phyloP scores from a whole-genome alignment of 2,329 filamentous ascomycete genomes.

The Phyllosticta ampelicida region DNA sequence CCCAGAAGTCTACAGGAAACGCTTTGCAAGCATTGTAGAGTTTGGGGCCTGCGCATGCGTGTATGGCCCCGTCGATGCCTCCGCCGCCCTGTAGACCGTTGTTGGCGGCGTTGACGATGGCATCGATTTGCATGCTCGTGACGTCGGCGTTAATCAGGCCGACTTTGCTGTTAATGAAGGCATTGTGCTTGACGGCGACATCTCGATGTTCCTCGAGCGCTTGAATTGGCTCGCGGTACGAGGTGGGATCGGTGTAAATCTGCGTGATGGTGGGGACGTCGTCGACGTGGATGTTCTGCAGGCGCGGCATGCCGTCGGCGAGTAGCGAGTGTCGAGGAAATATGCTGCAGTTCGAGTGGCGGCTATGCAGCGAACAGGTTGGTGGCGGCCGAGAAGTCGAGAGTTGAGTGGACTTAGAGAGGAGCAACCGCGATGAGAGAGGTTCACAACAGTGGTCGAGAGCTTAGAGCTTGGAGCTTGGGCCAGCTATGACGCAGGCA shows the following conservation, averaged over 20 bases:
- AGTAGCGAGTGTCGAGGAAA: too few relatives aligned
- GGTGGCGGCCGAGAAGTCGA: too few relatives aligned
- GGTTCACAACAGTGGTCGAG: too few relatives aligned
- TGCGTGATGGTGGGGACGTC: too few relatives aligned
- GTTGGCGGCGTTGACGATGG: slow-evolving; percentile 93
- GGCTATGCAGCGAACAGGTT: too few relatives aligned
- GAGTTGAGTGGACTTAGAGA: too few relatives aligned
- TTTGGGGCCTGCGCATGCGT: slow-evolving; percentile 61
- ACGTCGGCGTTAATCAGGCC: slow-evolving; percentile 67
- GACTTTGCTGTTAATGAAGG: slow-evolving; percentile 59
- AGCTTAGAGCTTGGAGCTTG: not conserved
- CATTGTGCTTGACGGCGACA: slow-evolving; percentile 22
- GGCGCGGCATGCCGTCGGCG: too few relatives aligned
- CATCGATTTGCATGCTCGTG: slow-evolving; percentile 64
- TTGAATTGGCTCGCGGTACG: too few relatives aligned
- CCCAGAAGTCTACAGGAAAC: slow-evolving; percentile 44
- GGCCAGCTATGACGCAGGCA: not conserved
- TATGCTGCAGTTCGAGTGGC: too few relatives aligned
- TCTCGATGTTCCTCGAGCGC: too few relatives aligned
- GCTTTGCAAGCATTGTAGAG: slow-evolving; percentile 60
- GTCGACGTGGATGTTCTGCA: too few relatives aligned
- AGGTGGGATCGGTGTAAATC: too few relatives aligned
- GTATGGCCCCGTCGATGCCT: slow-evolving; percentile 72
- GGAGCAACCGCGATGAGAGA: not conserved
- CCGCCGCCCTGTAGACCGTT: slow-evolving; percentile 66